Evolutionary conservation across 176 grass and related monocot species (phyloP).

Genomic region (Oryza australiensis): DNA sequence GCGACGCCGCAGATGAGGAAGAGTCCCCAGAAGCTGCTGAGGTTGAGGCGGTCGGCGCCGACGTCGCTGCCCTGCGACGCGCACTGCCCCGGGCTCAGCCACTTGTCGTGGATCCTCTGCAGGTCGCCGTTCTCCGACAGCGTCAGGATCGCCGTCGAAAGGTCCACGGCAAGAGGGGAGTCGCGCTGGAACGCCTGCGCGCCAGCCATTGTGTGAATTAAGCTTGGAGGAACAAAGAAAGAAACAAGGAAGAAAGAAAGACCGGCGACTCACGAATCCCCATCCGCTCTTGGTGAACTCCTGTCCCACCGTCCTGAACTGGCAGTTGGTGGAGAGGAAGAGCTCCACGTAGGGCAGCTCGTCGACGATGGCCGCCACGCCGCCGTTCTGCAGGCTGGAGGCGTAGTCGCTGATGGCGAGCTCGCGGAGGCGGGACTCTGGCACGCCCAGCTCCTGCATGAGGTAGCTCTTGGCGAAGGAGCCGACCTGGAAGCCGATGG

Average conservation of each 20-base stretch:
- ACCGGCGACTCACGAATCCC: constrained; percentile 69
- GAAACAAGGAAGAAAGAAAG: not conserved
- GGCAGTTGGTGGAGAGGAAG: constrained; percentile 86
- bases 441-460: constrained; percentile 75
- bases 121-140: constrained; percentile 94
- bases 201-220: too few relatives aligned
- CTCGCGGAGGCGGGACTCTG: constrained; percentile 55
- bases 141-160: constrained; percentile 90
- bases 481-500: constrained; percentile 81
- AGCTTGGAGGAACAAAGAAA: too few relatives aligned
- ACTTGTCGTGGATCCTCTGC: constrained; percentile 95
- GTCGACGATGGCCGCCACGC: constrained; percentile 87
- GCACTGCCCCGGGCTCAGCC: constrained; percentile 55
- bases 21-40: constrained; percentile 80
- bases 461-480: constrained; percentile 86
- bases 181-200: constrained; percentile 84
- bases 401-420: constrained; percentile 61
- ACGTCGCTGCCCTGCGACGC: constrained; percentile 17
- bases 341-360: constrained; percentile 81
- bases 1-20: constrained; percentile 79
- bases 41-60: constrained; percentile 46
- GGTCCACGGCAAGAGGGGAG: constrained; percentile 75
- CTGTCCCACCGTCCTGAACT: constrained; percentile 73
- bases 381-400: constrained; percentile 63
- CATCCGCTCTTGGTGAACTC: constrained; percentile 99